Percentiles rank a stretch among this genome's conserved stretches.
Evolutionary conservation across 495 filamentous ascomycete genomes (phyloP).

Genomic region (Penicillium pancosmium): DNA sequence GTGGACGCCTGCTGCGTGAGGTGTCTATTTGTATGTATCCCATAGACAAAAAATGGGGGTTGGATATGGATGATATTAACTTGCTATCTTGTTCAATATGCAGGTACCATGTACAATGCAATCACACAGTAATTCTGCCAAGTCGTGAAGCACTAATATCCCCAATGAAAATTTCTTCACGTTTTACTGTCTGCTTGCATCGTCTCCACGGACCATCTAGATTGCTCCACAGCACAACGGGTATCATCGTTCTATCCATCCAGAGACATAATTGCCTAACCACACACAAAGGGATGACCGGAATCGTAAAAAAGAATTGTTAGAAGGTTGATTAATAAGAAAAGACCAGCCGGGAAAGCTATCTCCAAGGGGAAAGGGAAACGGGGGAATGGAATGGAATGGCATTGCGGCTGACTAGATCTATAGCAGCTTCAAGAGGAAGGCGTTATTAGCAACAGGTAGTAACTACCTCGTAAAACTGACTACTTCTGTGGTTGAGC

Average conservation of each 20-base stretch:
- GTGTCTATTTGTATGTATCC: background rate
- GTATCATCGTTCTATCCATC: background rate
- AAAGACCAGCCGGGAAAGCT: too few species aligned
- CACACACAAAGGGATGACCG: too few species aligned
- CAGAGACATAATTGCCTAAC: too few species aligned
- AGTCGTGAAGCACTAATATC: background rate
- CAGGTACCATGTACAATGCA: background rate
- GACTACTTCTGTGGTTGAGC: background rate
- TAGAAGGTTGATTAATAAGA: too few species aligned
- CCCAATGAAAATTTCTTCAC: background rate
- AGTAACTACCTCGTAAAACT: background rate
- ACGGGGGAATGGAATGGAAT: too few species aligned
- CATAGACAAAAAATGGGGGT: background rate
- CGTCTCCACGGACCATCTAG: conserved; percentile 3
- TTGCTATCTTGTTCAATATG: background rate
- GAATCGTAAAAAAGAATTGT: too few species aligned
- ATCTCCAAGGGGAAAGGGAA: too few species aligned
- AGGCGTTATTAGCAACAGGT: too few species aligned
- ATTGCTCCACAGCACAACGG: background rate
- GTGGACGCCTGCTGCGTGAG: background rate
- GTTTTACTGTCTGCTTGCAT: background rate
- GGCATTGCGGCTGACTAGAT: too few species aligned
- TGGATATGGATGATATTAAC: too few species aligned
- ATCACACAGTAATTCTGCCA: background rate
- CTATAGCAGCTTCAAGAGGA: too few species aligned